Percentiles rank a stretch among this genome's conserved stretches.
Conservation (phyloP, 1,284 basidiomycete genomes). For the Pseudozyma sp. region DNA sequence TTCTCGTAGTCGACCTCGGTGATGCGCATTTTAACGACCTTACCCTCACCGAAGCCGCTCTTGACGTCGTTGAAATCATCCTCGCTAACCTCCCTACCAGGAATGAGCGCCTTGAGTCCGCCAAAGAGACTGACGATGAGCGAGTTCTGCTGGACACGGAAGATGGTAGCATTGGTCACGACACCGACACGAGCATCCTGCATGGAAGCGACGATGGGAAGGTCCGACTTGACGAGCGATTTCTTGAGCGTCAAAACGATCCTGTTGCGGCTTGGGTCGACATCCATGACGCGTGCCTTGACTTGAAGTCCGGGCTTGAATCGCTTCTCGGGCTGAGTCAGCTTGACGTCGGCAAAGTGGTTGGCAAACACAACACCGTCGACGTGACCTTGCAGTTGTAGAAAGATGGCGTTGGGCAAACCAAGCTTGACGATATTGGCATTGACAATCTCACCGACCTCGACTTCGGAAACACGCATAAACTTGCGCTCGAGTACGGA, state of each 20-base stretch:
- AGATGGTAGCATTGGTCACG: slow-evolving; percentile 85
- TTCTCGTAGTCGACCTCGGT: slow-evolving; percentile 78
- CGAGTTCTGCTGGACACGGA: slow-evolving; percentile 53
- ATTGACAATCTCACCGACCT: slow-evolving; percentile 58
- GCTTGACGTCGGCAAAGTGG: slow-evolving; percentile 86
- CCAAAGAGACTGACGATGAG: slow-evolving; percentile 75
- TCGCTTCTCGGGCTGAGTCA: slow-evolving; percentile 79
- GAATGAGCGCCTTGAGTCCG: slow-evolving; percentile 85
- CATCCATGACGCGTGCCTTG: slow-evolving; percentile 88
- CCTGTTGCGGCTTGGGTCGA: slow-evolving; percentile 84
- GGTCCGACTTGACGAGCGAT: slow-evolving; percentile 81
- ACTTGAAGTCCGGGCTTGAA: slow-evolving; percentile 87
- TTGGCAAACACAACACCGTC: slow-evolving; percentile 94
- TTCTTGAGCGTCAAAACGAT: slow-evolving; percentile 92
- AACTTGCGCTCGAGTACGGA: slow-evolving; percentile 88
- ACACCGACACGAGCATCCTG: slow-evolving; percentile 77
- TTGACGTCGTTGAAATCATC: slow-evolving; percentile 46
- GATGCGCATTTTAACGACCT: slow-evolving; percentile 86
- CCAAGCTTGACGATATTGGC: slow-evolving; percentile 58
- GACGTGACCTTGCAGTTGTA: slow-evolving; percentile 63
- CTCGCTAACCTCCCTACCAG: slow-evolving; percentile 58
- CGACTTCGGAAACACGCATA: slow-evolving; percentile 84
- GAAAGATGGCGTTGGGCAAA: slow-evolving; percentile 60
- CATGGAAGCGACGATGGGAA: slow-evolving; percentile 75
- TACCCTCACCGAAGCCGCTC: slow-evolving; percentile 80